Conservation (phyloP, 192 early-diverging fungal genomes). For the Obelidium mucronatum region DNA sequence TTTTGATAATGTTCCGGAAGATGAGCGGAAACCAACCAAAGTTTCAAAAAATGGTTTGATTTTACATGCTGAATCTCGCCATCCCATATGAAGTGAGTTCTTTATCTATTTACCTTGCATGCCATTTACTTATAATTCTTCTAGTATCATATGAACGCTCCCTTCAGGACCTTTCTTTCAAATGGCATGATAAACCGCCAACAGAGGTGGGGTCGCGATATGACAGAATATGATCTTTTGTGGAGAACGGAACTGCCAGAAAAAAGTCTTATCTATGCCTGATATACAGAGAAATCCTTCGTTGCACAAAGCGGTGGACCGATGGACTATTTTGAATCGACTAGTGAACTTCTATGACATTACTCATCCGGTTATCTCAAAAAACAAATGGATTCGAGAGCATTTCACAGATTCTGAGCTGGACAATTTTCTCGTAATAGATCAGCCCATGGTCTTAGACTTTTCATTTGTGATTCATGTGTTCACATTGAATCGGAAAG, state of each 20-base stretch:
- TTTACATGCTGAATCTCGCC: constrained; percentile 38
- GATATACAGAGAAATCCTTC: neutral
- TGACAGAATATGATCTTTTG: constrained; percentile 25
- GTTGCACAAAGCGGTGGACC: neutral
- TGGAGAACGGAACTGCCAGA: constrained; percentile 24
- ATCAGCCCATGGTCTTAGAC: neutral
- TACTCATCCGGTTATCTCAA: constrained; percentile 24
- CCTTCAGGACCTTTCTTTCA: constrained; percentile 35
- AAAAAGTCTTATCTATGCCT: neutral
- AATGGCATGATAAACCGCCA: constrained; percentile 31
- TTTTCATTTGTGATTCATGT: constrained; percentile 34
- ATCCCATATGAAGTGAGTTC: constrained; percentile 37
- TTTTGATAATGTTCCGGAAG: constrained; percentile 36
- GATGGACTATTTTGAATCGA: constrained; percentile 29
- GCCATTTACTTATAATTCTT: no score
- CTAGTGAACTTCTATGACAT: constrained; percentile 38
- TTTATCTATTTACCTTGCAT: neutral
- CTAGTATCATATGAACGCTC: constrained; percentile 41
- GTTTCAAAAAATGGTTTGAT: constrained; percentile 28
- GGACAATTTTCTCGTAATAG: neutral
- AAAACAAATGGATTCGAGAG: constrained; percentile 38
- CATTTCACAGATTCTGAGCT: constrained; percentile 28
- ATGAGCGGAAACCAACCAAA: constrained; percentile 27
- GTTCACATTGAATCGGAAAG: constrained; percentile 36
- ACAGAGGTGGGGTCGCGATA: constrained; percentile 38